These are phyloP conservation scores for Stentor coeruleus DNA, from an alignment of 73 alveolate genomes.

Conservation along the genomic window DNA sequence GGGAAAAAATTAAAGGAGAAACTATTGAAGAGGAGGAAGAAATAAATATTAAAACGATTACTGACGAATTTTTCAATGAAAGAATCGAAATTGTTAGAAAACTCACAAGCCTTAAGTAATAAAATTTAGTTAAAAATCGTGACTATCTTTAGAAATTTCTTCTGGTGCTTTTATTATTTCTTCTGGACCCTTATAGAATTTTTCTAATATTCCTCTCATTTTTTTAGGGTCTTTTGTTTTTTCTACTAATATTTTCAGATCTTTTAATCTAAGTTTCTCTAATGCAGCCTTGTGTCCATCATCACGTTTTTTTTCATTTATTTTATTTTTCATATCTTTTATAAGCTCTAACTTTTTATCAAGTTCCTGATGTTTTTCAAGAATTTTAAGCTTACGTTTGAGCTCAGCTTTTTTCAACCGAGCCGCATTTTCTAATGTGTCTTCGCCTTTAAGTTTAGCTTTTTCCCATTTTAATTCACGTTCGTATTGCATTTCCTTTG, in stretches of 20 bases:
- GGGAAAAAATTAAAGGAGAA: neutral
- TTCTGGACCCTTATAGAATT: neutral
- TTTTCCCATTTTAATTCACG: conserved; percentile 5
- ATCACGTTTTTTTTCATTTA: neutral
- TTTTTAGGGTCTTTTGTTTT: neutral
- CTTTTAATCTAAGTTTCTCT: neutral
- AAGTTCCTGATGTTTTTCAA: neutral
- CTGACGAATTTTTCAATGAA: neutral
- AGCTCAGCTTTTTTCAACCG: neutral
- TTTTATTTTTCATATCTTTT: neutral
- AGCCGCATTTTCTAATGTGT: conserved; percentile 6
- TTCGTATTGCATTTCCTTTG: neutral
- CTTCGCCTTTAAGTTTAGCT: conserved; percentile 3
- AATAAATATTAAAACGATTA: neutral
- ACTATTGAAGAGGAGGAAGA: conserved; percentile 31
- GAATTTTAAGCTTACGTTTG: neutral
- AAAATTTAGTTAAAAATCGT: too few species aligned
- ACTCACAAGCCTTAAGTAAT: neutral
- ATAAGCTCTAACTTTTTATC: neutral
- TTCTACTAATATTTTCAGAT: neutral
- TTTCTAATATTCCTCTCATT: neutral
- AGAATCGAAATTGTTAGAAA: neutral
- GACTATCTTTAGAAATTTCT: too few species aligned
- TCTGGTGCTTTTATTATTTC: neutral
- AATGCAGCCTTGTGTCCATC: neutral